Base-by-base conservation (phyloP, 768 basidiomycete species). In the Amanita inopinata region DNA sequence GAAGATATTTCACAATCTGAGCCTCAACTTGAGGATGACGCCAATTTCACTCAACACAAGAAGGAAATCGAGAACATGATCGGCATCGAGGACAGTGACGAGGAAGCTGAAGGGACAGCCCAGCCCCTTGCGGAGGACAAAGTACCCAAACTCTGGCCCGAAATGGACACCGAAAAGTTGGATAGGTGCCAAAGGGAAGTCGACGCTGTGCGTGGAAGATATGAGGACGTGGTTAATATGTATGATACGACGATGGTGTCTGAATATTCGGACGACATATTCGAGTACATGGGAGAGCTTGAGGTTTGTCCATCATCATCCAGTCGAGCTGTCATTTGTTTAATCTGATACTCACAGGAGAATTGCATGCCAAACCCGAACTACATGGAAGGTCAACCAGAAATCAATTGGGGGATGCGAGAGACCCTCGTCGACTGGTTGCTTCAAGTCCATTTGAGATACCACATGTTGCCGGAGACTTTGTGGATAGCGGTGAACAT, bases 401-500 rank as follows among this genome's bases (percentile, higher is more conserved):
- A 98, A 63, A 85, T 99, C 53, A 76, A 66, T 49, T 94, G 93
- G 93, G 61, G 72, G 14, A 97, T 96, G 92, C 87, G 96, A 42
- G 85, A 92, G 58, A 92, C 89, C 2, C 76, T 99, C 30, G 86
- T 99, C 51, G 96, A 99, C 67, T 99, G 96, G 96, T 74, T 99
- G 17, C 75, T 94, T 42, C 94, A 98, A 60, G 91, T 98, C 24
- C 96, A 99, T 68, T 69, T 97, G 47, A 83, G 92, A 20, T 99
- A 98, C 71, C 94, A 97, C 69, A 90, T 99, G 88, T 77, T 97
- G 35, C 94, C 96, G 20, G 96, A 99, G 63, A 99, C 96, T 2
- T 76, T 98, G 12, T 99, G 96, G 96, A 98, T 98, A 54, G 89
- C 94, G 31, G 76, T 99, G 71, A 99, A 98, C 67, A 82, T 99